Evolutionary conservation across 768 basidiomycete species (phyloP).

Genomic region (Termitomyces bulborhizus): DNA sequence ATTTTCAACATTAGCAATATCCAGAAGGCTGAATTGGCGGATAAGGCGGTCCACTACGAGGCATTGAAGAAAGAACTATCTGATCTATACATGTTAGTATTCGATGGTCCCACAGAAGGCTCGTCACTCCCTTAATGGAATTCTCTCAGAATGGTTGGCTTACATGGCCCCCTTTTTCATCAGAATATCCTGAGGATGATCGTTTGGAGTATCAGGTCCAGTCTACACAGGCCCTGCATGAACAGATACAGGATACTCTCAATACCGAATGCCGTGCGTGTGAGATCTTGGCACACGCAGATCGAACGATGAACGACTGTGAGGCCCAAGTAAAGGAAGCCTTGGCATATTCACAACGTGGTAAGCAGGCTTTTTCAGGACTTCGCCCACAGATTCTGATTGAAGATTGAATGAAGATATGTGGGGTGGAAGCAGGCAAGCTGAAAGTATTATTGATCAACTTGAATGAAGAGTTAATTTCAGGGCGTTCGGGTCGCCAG

Average conservation of each 20-base stretch:
- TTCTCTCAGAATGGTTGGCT: background rate
- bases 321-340: slow-evolving; percentile 29
- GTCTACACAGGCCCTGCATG: slow-evolving; percentile 24
- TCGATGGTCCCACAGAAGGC: slow-evolving; percentile 39
- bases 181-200: slow-evolving; percentile 42
- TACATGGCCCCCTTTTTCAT: background rate
- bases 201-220: slow-evolving; percentile 32
- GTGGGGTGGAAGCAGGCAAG: slow-evolving; percentile 34
- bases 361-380: slow-evolving; percentile 16
- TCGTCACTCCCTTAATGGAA: background rate
- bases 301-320: slow-evolving; percentile 26
- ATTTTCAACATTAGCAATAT: background rate
- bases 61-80: slow-evolving; percentile 29
- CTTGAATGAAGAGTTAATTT: background rate
- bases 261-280: slow-evolving; percentile 35
- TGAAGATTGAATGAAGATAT: slow-evolving; percentile 24
- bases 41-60: slow-evolving; percentile 24
- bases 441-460: background rate
- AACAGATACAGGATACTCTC: slow-evolving; percentile 27
- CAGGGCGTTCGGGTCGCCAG: slow-evolving; percentile 16
- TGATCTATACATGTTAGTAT: slow-evolving; percentile 32
- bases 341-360: slow-evolving; percentile 33
- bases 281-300: slow-evolving; percentile 31
- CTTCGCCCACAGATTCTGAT: background rate
- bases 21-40: slow-evolving; percentile 27